Evolutionary conservation across 805 yeast species (phyloP), one percentile per base, ranked within the genome.

Genomic region (Starmerella cellae): DNA sequence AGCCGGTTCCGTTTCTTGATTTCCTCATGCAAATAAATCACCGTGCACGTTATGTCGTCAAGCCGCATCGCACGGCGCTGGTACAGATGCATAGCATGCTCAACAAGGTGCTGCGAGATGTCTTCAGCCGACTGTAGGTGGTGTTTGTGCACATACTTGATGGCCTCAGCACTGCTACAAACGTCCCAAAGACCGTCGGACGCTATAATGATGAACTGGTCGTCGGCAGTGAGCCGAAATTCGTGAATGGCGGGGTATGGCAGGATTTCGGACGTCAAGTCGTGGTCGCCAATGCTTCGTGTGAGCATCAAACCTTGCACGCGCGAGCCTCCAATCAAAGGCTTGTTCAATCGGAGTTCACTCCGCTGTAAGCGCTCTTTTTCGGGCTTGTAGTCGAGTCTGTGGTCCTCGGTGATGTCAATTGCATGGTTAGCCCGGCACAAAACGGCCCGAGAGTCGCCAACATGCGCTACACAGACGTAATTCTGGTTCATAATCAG

Each of bases 101-200:
- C 21, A 5, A 45, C 52, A 1, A 52, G 43, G 14, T 26, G 29
- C 5, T 30, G 44, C 3, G 50, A 47, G 13, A 44, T 33, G 30
- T 43, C 50, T 3, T 16, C 39, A 13, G 47, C 49, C 26, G 37
- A 36, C 27, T n/a, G 16, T 28, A 26, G 51, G n/a, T 57, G 60
- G 24, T 55, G 50, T 5, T 78, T 74, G 48, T 74, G 57, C 40
- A 75, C 75, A 44, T 84, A 4, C 20, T 19, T 4, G 18, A 32
- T 76, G 0, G 93, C 94, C 36, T 71, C 71, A 47, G 73, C 76
- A 55, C 82, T 93, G 9, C 73, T 67, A 31, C 82, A 67, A 4
- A 82, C 88, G 57, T 83, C 95, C 94, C 94, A 83, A 2, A 83
- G 64, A 0, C 95, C 95, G 60, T 83, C 94, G 55, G 93, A 81